Evolutionary conservation across 805 yeast genomes (phyloP).

Genomic region (Metschnikowia drakensbergensis): DNA sequence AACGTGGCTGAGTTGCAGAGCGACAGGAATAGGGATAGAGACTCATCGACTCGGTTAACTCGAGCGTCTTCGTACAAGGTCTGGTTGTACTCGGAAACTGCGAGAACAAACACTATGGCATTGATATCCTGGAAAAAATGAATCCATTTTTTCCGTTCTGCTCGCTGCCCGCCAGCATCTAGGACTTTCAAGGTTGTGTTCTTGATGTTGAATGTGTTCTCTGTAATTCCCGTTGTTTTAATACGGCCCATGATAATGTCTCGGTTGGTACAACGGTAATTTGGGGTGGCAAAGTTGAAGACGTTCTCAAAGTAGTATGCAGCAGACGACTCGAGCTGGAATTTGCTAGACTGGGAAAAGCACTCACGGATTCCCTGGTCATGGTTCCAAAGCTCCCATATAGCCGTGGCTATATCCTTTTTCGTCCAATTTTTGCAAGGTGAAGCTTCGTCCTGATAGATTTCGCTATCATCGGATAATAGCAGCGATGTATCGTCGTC

Average conservation of each 20-base stretch:
- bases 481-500: conserved; percentile 6
- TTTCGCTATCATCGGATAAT: conserved; percentile 13
- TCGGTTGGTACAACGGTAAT: conserved; percentile 68
- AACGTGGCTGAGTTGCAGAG: conserved; percentile 86
- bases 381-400: conserved; percentile 60
- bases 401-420: conserved; percentile 65
- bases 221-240: conserved; percentile 94
- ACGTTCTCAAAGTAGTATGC: conserved; percentile 75
- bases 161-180: conserved; percentile 96
- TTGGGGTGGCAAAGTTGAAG: conserved; percentile 56
- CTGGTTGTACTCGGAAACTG: conserved; percentile 91
- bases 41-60: conserved; percentile 88
- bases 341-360: conserved; percentile 61
- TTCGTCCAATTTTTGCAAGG: conserved; percentile 23
- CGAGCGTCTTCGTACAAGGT: conserved; percentile 83
- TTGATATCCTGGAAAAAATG: conserved; percentile 91
- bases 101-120: conserved; percentile 81
- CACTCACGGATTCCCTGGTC: conserved; percentile 66
- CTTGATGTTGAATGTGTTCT: conserved; percentile 67
- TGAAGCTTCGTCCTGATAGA: not conserved
- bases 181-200: conserved; percentile 67
- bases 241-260: conserved; percentile 89
- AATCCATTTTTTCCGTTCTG: conserved; percentile 90
- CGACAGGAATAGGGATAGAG: conserved; percentile 77
- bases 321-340: conserved; percentile 83